A percentile compares a stretch with the other conserved stretches of the same genome.
These are phyloP conservation scores for Penicillium frequentans DNA, from an alignment of 2,329 filamentous ascomycete genomes.

Conservation along the genomic window DNA sequence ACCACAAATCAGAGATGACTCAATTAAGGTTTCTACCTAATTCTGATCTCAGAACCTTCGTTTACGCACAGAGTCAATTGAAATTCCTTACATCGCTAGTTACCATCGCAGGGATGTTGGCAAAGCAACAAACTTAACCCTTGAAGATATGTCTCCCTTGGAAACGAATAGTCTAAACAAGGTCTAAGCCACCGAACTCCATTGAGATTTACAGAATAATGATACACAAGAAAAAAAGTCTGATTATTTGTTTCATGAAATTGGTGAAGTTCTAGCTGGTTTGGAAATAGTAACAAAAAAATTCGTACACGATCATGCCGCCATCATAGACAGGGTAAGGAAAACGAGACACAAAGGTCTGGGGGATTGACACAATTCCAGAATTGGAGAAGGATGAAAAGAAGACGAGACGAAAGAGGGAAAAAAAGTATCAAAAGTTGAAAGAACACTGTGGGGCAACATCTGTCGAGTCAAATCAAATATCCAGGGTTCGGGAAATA, in stretches of 20 bases:
- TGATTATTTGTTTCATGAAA: background rate
- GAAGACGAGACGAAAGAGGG: conserved; percentile 9
- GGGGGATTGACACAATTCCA: conserved; percentile 16
- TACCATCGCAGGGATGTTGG: too few species aligned
- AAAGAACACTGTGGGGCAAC: background rate
- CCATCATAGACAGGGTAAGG: conserved; percentile 26
- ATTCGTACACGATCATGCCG: conserved; percentile 28
- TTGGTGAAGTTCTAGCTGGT: background rate
- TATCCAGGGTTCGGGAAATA: conserved; percentile 8
- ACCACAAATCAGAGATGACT: background rate
- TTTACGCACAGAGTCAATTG: background rate
- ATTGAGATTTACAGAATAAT: too few species aligned
- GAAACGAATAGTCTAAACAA: background rate
- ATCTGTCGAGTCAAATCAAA: conserved; percentile 9
- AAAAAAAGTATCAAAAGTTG: conserved; percentile 6
- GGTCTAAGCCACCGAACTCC: background rate
- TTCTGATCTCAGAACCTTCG: background rate
- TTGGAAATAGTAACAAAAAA: conserved; percentile 15
- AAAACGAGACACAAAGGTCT: conserved; percentile 11
- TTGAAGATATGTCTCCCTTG: background rate
- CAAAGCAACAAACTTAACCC: background rate
- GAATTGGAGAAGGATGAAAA: conserved; percentile 11
- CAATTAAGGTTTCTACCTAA: background rate
- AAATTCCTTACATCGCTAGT: too few species aligned
- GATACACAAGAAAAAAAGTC: background rate